phyloP scores from a whole-genome alignment of 768 basidiomycete species.

The Suillus brevipes region DNA sequence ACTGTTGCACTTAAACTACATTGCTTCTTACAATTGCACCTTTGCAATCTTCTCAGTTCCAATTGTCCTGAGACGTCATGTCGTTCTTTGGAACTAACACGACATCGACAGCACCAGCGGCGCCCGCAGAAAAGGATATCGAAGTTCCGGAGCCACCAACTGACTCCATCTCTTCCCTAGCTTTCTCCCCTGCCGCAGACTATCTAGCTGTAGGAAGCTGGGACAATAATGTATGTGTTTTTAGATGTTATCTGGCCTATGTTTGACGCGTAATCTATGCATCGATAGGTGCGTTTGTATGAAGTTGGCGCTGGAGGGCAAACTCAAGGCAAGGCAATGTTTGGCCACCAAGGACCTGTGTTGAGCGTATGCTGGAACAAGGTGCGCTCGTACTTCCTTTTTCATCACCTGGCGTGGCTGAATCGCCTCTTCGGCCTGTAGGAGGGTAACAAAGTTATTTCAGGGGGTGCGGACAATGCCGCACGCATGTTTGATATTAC shows the following conservation, averaged over 20 bases:
- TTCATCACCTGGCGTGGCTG: neutral
- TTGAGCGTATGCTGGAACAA: constrained; percentile 90
- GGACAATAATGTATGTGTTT: constrained; percentile 79
- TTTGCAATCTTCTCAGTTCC: constrained; percentile 1
- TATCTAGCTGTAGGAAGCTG: constrained; percentile 92
- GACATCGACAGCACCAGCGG: constrained; percentile 35
- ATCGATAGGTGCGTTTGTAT: constrained; percentile 82
- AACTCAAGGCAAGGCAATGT: constrained; percentile 88
- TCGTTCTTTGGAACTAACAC: constrained; percentile 42
- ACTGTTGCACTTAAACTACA: neutral
- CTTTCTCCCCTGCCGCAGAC: constrained; percentile 84
- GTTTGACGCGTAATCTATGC: constrained; percentile 17
- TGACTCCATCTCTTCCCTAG: constrained; percentile 84
- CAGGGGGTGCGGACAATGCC: constrained; percentile 93
- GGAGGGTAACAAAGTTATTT: constrained; percentile 91
- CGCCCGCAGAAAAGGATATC: constrained; percentile 68
- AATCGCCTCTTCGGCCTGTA: constrained; percentile 28
- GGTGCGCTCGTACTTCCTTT: constrained; percentile 43
- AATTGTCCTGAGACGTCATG: constrained; percentile 28
- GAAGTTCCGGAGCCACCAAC: constrained; percentile 79
- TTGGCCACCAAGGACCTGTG: constrained; percentile 87
- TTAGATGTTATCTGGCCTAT: neutral
- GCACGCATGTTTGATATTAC: constrained; percentile 91
- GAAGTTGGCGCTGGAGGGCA: constrained; percentile 81
- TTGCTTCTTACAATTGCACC: constrained; percentile 1